Evolutionary conservation across 1,284 basidiomycete genomes (phyloP), one percentile per base, ranked within the genome.

Genomic region (Ceratobasidium sp.): DNA sequence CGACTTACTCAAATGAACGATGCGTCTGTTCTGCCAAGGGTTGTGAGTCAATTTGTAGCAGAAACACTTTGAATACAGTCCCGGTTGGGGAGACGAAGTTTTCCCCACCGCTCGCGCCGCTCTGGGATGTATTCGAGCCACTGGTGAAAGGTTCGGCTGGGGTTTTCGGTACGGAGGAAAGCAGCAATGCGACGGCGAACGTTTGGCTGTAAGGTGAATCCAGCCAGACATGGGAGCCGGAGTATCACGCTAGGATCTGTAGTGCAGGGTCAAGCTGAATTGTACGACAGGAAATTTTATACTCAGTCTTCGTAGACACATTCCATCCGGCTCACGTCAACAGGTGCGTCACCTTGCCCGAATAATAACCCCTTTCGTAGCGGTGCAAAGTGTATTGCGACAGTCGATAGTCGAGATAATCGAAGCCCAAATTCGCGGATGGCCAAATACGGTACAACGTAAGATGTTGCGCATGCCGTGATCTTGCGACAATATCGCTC

Each of bases 401-500:
- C 42, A 2, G 42, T 20, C 9, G 64, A 23, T 10, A 66, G 64
- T 49, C 49, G 64, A 10, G 64, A 44, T 42, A 66, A 46, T n/a
- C 23, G n/a, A 28, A 68, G 46, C 3, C 49, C 66, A 18, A 51
- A 44, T 51, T 28, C 3, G 23, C 28, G 26, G 7, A 68, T 51
- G 13, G 66, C 18, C 18, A 44, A 15, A 28, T 51, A 68, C 7
- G 66, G 66, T 20, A 68, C 44, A 6, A 68, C 66, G 7, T 51
- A 26, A 15, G 40, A 51, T 68, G 3, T 4, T 7, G 44, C 44
- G 46, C 66, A 80, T 6, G 80, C 81, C 13, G 81, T 78, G 23
- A 85, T 78, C n/a, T 42, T 40, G 4, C 83, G 81, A 78, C 84
- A 85, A 63, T 79, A 83, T 1, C 82, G 80, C 75, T 85, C 84